Percentiles rank a stretch among this genome's conserved stretches.
Conservation (phyloP, 2,329 filamentous ascomycete genomes). For the Xylariaceae sp. region DNA sequence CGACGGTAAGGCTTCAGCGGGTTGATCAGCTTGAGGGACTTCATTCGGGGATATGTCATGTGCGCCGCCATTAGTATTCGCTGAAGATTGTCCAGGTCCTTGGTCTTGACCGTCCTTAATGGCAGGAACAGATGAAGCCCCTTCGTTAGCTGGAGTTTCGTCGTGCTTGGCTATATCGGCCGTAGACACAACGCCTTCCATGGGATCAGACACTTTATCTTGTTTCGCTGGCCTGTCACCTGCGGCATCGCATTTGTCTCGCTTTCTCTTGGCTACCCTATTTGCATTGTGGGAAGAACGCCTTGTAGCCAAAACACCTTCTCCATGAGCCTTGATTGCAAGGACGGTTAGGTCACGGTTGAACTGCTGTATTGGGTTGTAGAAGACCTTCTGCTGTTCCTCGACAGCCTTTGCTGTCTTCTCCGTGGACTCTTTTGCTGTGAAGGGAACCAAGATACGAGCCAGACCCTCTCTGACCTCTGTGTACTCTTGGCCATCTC, state of each 20-base stretch:
- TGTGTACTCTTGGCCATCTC: conserved; percentile 53
- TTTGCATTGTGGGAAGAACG: conserved; percentile 44
- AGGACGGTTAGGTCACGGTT: conserved; percentile 94
- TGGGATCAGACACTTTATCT: conserved; percentile 20
- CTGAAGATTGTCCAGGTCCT: neutral
- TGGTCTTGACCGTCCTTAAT: conserved; percentile 14
- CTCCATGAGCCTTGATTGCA: conserved; percentile 85
- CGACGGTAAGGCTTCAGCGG: conserved; percentile 18
- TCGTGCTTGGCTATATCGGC: conserved; percentile 4
- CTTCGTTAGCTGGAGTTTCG: conserved; percentile 5
- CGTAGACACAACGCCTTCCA: conserved; percentile 10
- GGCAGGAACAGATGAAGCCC: conserved; percentile 26
- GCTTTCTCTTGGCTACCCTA: conserved; percentile 49
- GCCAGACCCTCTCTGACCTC: conserved; percentile 59
- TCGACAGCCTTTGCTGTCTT: conserved; percentile 51
- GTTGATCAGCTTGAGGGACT: conserved; percentile 4
- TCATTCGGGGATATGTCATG: conserved; percentile 8
- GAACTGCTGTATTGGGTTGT: conserved; percentile 99
- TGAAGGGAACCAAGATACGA: conserved; percentile 57
- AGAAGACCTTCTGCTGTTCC: conserved; percentile 82
- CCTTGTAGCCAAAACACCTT: conserved; percentile 60
- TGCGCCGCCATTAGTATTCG: neutral
- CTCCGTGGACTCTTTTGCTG: conserved; percentile 38
- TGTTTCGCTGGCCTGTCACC: conserved; percentile 29
- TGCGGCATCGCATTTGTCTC: conserved; percentile 33